Evolutionary conservation across 331 rosid species (phyloP).

Genomic region (Stylosanthes scabra): DNA sequence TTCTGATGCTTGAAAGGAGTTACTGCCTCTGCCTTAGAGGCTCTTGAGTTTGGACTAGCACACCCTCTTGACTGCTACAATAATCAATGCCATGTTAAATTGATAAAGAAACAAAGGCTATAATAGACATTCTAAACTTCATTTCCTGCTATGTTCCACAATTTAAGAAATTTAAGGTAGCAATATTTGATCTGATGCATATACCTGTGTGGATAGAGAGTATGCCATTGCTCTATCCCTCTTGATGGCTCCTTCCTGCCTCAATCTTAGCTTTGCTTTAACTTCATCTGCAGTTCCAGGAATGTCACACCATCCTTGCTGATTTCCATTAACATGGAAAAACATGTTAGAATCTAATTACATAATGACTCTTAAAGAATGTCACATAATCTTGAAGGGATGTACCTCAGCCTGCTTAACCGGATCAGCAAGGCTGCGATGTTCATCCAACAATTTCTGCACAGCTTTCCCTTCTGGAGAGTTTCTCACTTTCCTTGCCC

Average conservation of each 20-base stretch:
- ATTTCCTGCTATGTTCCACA: no score
- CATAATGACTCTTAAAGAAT: neutral
- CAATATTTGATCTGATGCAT: no score
- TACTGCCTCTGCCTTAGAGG: conserved; percentile 42
- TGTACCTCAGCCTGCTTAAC: conserved; percentile 64
- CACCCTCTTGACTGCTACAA: conserved; percentile 61
- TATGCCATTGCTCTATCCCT: conserved; percentile 89
- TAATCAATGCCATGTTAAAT: neutral
- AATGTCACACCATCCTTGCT: conserved; percentile 86
- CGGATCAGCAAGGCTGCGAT: conserved; percentile 52
- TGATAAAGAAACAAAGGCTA: no score
- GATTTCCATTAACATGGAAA: conserved; percentile 31
- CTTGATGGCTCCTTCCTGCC: conserved; percentile 78
- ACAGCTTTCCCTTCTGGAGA: conserved; percentile 59
- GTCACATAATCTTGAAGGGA: conserved; percentile 13
- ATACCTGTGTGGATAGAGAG: conserved; percentile 73
- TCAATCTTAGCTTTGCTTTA: conserved; percentile 69
- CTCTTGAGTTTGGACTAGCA: conserved; percentile 69
- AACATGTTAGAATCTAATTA: conserved; percentile 19
- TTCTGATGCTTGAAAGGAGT: conserved; percentile 51
- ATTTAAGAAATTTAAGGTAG: no score
- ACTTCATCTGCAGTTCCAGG: conserved; percentile 79
- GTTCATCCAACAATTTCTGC: conserved; percentile 52
- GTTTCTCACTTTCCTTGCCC: conserved; percentile 61
- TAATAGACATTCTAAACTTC: no score